phyloP scores from a whole-genome alignment of 257 asterid genomes.

The Plantago elongata region DNA sequence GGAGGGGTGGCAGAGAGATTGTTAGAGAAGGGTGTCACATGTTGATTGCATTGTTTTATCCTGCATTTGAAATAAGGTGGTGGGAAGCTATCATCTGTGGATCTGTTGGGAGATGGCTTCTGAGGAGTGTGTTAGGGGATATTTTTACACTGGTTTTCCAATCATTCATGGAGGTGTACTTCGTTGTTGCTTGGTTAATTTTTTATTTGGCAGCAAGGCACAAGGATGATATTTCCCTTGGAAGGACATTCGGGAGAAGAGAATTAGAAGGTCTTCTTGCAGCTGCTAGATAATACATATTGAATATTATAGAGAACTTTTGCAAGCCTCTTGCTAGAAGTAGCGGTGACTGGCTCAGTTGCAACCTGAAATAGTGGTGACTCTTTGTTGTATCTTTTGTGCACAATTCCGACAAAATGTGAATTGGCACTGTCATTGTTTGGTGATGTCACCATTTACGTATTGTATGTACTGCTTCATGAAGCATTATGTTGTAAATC shows the following conservation, averaged over 20 bases:
- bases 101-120: slow-evolving; percentile 56
- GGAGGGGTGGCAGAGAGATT: slow-evolving; percentile 88
- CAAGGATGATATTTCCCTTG: slow-evolving; percentile 52
- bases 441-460: slow-evolving; percentile 40
- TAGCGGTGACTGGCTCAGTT: slow-evolving; percentile 31
- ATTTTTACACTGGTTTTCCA: slow-evolving; percentile 48
- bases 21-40: slow-evolving; percentile 73
- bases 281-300: slow-evolving; percentile 42
- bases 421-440: slow-evolving; percentile 43
- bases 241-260: slow-evolving; percentile 63
- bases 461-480: slow-evolving; percentile 43
- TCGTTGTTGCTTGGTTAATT: slow-evolving; percentile 73
- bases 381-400: slow-evolving; percentile 30
- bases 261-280: slow-evolving; percentile 75
- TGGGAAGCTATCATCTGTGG: slow-evolving; percentile 77
- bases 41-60: slow-evolving; percentile 47
- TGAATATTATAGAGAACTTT: slow-evolving; percentile 17
- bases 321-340: slow-evolving; percentile 22
- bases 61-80: slow-evolving; percentile 72
- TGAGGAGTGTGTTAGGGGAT: slow-evolving; percentile 54
- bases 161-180: slow-evolving; percentile 79
- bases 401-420: slow-evolving; percentile 33
- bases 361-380: slow-evolving; percentile 33
- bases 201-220: slow-evolving; percentile 78
- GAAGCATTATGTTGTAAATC: slow-evolving; percentile 62